Evolutionary conservation across 768 basidiomycete species (phyloP), one percentile per base, ranked within the genome.

Genomic region (Mycena rosella): DNA sequence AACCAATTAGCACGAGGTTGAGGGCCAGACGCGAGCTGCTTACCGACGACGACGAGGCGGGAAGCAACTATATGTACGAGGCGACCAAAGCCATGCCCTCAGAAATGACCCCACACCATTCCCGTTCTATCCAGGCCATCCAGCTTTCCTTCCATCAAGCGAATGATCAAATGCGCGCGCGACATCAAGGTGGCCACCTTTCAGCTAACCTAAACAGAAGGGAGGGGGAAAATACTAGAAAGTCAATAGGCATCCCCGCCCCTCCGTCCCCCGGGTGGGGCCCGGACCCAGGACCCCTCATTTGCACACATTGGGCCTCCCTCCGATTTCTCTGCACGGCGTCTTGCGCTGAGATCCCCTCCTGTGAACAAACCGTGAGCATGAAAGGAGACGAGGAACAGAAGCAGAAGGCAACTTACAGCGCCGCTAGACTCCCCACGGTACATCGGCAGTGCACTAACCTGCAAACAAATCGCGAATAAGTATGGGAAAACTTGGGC

Each of bases 371-470:
- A 26, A 13, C 7, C 10, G 14, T 47, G 45, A 47, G 45, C 26
- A 47, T 26, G 45, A 15, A 26, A 47, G 5, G 45, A 18, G 24
- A 26, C 7, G 24, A 47, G 24, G 14, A 47, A n/a, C n/a, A n/a
- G n/a, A n/a, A n/a, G n/a, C n/a, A n/a, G 24, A 18, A 26, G 14
- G 17, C 11, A 47, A 26, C 45, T 47, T 24, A 47, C 45, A 47
- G 45, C 45, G 45, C n/a, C 8, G 45, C 45, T 47, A 47, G 45
- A 24, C 45, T 47, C 45, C 45, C 45, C 17, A 47, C 45, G 45
- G 45, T 47, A 18, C 24, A 47, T 18, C 45, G 45, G 24, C 45
- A 26, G 45, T 47, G 45, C 45, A 47, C 45, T 26, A 47, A 22
- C 45, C 45, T 47, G 8, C 9, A 26, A 24, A 24, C 15, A 18